Evolutionary conservation across 2,329 filamentous ascomycete species (phyloP), one percentile per base, ranked within the genome.

Genomic region (Trichophyton verrucosum): DNA sequence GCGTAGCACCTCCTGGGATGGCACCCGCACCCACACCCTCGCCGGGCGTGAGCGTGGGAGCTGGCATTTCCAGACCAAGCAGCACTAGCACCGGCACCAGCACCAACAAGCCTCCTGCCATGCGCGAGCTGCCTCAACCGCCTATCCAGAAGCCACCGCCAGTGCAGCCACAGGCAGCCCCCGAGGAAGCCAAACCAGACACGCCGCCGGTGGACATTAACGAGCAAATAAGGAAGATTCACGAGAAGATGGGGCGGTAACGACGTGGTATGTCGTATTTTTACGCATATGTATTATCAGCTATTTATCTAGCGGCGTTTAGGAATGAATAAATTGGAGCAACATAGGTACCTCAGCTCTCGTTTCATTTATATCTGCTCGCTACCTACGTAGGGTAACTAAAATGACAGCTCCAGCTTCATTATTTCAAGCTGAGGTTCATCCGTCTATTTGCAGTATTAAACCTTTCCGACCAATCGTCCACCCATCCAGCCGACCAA

Each of bases 181-280:
- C 27, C 27, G 27, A 30, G 27, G 17, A 53, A 15, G 33, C 2
- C 9, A 53, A 42, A 59, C 68, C 69, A 47, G 70, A 73, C 60
- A 68, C 71, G 27, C 70, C 73, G 60, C 73, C 67, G 60, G 83
- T 88, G 73, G 92, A 90, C 69, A 85, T 95, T 42, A 87, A 94
- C 71, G 90, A 95, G 72, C 90, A 95, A 76, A 89, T 95, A 64
- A 81, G 86, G 63, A 79, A 82, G 58, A 83, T 87, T 62, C 82
- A 86, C 65, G 78, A 85, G 68, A 83, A 82, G 67, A 80, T 77
- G 61, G 72, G 68, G 62, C 68, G 72, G 66, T 73, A 17, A 30
- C 27, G 27, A 30, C 27, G 5, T 30, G 27, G 27, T 30, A 36
- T 24, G 3, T 47, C 20, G n/a, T 22, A 20, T n/a, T 3, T 24